Base-by-base conservation (phyloP, 345 rosid species). In the Lepidium africanum region DNA sequence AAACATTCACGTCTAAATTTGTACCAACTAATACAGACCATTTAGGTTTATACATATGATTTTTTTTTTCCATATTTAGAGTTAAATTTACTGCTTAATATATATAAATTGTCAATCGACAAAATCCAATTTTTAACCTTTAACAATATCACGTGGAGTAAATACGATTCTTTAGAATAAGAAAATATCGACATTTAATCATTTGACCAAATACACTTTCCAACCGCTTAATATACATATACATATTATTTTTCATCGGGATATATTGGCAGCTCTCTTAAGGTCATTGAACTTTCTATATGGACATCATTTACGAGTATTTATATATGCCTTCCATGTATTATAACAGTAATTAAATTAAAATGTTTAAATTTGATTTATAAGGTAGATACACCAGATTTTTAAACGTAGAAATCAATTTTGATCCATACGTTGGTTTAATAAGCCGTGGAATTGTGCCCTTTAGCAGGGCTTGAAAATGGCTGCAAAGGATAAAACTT, bases 401-500 rank as follows among this genome's bases (percentile, higher is more conserved):
- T 17, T 54, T 15, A 7, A 14, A 21, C 3, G 7, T 17, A 52
- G 57, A 52, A 30, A 30, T 52, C 37, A 13, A 10, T 51, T 13
- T 13, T 27, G 17, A 52, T 52, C 19, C 19, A 52, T 7, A 32
- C 3, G 2, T 53, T 7, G 38, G 7, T 32, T 32, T 14, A 53
- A 32, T 32, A 55, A 12, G 60, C 60, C 36, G 45, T 61, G n/a
- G 56, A 13, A 15, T 11, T 49, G 8, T 23, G 56, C 19, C 39
- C 9, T 38, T 51, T 41, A 3, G 39, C 23, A 10, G 39, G 2
- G 42, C 49, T 54, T 41, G 33, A 41, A 59, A 4, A 67, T n/a
- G 53, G 49, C 6, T 5, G 15, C 73, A 73, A 74, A 43, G 52
- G 64, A 23, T 36, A 74, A 6, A 74, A 60, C 42, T 60, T 67